Conservation (phyloP, 1,284 basidiomycete species). For the Ustilago lituana region DNA sequence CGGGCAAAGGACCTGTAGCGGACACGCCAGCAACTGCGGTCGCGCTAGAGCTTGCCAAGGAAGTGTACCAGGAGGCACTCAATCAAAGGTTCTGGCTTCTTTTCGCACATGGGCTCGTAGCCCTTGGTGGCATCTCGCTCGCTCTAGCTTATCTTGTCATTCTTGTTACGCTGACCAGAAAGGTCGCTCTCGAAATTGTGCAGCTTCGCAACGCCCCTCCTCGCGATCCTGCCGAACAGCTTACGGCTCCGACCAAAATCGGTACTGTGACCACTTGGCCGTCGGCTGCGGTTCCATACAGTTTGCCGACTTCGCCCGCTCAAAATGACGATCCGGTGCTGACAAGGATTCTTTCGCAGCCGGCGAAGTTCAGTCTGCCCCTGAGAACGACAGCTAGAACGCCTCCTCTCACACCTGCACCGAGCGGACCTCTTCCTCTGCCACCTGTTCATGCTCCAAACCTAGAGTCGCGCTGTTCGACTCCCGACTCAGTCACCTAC, state of each 20-base stretch:
- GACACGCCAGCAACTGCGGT: not conserved
- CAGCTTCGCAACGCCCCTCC: constrained; percentile 9
- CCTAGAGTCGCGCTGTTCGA: not conserved
- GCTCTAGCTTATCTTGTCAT: constrained; percentile 6
- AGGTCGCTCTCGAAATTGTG: constrained; percentile 17
- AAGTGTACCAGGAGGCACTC: constrained; percentile 3
- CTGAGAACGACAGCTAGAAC: not conserved
- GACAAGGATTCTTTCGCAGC: not conserved
- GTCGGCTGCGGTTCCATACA: not conserved
- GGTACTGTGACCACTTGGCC: constrained; percentile 4
- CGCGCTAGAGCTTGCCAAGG: constrained; percentile 1
- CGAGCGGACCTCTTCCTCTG: constrained; percentile 12
- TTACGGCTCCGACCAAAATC: not conserved
- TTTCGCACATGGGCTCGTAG: constrained; percentile 5
- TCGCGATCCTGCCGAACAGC: not conserved
- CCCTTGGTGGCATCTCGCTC: constrained; percentile 3
- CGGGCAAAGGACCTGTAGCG: no score
- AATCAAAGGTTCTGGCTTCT: constrained; percentile 8
- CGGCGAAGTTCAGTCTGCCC: not conserved
- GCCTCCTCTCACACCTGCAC: constrained; percentile 18
- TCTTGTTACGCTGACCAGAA: constrained; percentile 7
- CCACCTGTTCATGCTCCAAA: constrained; percentile 1
- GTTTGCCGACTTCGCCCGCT: not conserved
- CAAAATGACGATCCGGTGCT: not conserved
- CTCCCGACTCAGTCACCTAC: not conserved